phyloP scores from a whole-genome alignment of 2,329 filamentous ascomycete species.

The Epichloe coenophiala region DNA sequence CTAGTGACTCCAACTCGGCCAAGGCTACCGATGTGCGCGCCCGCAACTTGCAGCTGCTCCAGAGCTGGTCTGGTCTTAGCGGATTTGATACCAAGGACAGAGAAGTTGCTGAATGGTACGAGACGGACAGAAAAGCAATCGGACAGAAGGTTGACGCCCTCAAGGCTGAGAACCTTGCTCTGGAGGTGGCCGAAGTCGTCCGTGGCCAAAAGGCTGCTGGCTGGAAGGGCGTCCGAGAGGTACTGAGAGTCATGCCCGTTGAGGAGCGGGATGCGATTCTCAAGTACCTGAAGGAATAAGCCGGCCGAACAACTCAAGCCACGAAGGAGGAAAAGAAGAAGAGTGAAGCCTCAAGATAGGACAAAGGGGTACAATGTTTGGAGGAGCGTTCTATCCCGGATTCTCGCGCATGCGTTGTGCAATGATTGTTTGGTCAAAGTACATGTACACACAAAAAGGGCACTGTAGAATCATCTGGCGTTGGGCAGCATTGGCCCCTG shows the following conservation, averaged over 20 bases:
- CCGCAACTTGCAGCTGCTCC: slow-evolving; percentile 59
- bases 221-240: slow-evolving; percentile 74
- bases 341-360: no score
- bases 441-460: background rate
- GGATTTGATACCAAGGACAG: slow-evolving; percentile 70
- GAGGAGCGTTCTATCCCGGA: slow-evolving; percentile 2
- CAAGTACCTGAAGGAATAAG: slow-evolving; percentile 36
- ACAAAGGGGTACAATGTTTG: slow-evolving; percentile 1
- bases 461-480: slow-evolving; percentile 4
- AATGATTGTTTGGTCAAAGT: background rate
- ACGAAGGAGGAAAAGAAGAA: background rate
- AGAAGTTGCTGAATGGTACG: slow-evolving; percentile 86
- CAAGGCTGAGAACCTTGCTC: slow-evolving; percentile 54
- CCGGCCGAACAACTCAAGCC: background rate
- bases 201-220: slow-evolving; percentile 46
- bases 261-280: slow-evolving; percentile 78
- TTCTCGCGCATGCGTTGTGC: background rate
- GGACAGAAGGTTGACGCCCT: slow-evolving; percentile 73
- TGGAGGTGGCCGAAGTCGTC: slow-evolving; percentile 32
- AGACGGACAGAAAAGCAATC: slow-evolving; percentile 78
- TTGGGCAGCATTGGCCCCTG: slow-evolving; percentile 2
- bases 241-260: slow-evolving; percentile 75
- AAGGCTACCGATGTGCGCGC: slow-evolving; percentile 43
- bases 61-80: slow-evolving; percentile 68
- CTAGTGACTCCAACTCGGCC: slow-evolving; percentile 19